Evolutionary conservation across 2,329 filamentous ascomycete species (phyloP).

Genomic region (Fusarium duplospermum): DNA sequence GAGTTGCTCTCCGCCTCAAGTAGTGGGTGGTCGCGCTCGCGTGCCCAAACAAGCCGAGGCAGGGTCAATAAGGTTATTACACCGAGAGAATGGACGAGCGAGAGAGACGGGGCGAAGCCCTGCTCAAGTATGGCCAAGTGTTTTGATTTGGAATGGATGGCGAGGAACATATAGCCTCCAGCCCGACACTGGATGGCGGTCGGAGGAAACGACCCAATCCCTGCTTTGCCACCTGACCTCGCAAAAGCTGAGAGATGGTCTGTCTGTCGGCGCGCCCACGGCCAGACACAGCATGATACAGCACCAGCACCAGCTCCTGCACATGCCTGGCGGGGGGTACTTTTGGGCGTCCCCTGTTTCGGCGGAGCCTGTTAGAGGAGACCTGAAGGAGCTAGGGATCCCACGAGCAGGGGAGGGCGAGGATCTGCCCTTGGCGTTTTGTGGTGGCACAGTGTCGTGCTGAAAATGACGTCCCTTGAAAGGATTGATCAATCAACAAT

Average conservation of each 20-base stretch:
- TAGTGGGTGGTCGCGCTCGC: not conserved
- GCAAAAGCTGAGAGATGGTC: conserved; percentile 22
- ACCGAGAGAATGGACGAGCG: not conserved
- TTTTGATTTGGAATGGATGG: conserved; percentile 2
- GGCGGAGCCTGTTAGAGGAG: conserved; percentile 9
- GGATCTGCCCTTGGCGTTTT: conserved; percentile 30
- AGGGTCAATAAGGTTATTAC: conserved; percentile 17
- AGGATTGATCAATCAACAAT: not conserved
- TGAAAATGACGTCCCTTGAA: not conserved
- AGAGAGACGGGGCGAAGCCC: conserved; percentile 21
- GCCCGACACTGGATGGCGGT: not conserved
- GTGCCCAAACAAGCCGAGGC: conserved; percentile 18
- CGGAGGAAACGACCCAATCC: not conserved
- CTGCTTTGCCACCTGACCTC: conserved; percentile 28
- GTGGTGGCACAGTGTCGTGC: conserved; percentile 3
- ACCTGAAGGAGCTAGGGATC: conserved; percentile 15
- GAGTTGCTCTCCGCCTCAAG: conserved; percentile 33
- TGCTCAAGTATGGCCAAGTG: conserved; percentile 3
- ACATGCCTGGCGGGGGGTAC: conserved; percentile 12
- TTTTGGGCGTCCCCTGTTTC: conserved; percentile 7
- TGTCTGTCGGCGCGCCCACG: conserved; percentile 23
- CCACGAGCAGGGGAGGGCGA: conserved; percentile 21
- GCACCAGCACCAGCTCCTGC: not conserved
- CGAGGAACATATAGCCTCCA: not conserved
- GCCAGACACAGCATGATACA: not conserved